These are phyloP conservation scores for Kurtzmaniella quercitrusa DNA, from an alignment of 1,139 yeast genomes.

Conservation along the genomic window DNA sequence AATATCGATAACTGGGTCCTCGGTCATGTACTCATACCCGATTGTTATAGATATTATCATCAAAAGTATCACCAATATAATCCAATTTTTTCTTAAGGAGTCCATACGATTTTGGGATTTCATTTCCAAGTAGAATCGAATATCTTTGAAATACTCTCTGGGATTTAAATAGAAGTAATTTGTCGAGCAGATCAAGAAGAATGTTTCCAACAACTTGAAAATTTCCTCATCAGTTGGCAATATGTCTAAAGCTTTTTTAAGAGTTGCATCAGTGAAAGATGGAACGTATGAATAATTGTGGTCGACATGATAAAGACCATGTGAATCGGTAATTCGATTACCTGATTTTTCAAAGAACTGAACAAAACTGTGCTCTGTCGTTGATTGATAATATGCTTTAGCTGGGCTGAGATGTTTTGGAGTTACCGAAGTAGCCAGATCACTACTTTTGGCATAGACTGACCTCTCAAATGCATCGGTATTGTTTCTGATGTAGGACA, in stretches of 20 bases:
- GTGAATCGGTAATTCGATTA: conserved; percentile 6
- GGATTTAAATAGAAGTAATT: conserved; percentile 17
- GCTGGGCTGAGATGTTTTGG: conserved; percentile 10
- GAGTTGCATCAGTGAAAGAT: conserved; percentile 8
- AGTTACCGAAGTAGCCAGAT: conserved; percentile 6
- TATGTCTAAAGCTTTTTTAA: conserved; percentile 9
- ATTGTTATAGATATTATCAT: conserved; percentile 14
- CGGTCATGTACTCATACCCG: conserved; percentile 34
- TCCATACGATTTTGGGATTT: conserved; percentile 9
- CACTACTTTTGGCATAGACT: conserved; percentile 9
- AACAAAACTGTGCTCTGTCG: conserved; percentile 18
- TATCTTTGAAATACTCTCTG: conserved; percentile 4
- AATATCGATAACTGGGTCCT: conserved; percentile 31
- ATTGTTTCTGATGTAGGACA: conserved; percentile 12
- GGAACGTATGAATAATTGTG: conserved; percentile 4
- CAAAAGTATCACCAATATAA: conserved; percentile 11
- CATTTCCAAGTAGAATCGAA: neutral
- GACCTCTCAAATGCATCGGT: conserved; percentile 14
- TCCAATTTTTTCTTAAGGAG: conserved; percentile 14
- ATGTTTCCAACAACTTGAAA: conserved; percentile 11
- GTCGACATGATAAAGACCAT: conserved; percentile 5
- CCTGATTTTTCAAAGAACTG: conserved; percentile 12
- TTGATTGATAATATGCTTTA: conserved; percentile 10
- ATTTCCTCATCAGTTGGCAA: conserved; percentile 12
- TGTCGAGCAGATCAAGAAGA: conserved; percentile 16